Evolutionary conservation across 352 stramenopile species (phyloP).

Genomic region (Blastocystis hominis): DNA sequence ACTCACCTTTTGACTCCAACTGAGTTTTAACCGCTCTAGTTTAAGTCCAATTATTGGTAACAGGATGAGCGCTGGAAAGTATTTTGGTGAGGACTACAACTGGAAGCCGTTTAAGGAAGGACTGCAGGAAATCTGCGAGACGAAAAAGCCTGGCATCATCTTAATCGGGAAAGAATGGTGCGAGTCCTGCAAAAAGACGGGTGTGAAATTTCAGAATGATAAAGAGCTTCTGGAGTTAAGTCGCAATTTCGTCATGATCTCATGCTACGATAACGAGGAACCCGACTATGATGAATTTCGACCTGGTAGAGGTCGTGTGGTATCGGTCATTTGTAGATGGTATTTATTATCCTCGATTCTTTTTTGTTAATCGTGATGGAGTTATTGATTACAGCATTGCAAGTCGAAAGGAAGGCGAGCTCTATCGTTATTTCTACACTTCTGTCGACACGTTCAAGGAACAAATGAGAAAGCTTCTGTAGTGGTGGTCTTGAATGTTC

Average conservation of each 20-base stretch:
- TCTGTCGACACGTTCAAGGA: not conserved
- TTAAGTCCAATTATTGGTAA: not conserved
- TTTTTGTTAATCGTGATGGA: not conserved
- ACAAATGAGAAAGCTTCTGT: constrained; percentile 2
- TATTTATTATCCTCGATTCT: constrained; percentile 27
- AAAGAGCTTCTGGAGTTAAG: not conserved
- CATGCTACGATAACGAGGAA: constrained; percentile 15
- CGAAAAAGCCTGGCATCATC: constrained; percentile 21
- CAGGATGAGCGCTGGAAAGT: not conserved
- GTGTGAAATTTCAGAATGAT: not conserved
- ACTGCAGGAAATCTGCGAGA: not conserved
- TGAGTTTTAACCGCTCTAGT: not conserved
- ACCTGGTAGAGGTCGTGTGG: not conserved
- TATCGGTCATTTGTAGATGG: not conserved
- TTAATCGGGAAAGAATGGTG: constrained; percentile 41
- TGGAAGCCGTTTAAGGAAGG: constrained; percentile 18
- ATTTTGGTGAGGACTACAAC: not conserved
- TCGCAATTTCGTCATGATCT: constrained; percentile 33
- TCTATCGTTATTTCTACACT: constrained; percentile 48
- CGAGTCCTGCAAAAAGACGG: not conserved
- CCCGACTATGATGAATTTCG: constrained; percentile 23
- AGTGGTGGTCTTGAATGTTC: not conserved
- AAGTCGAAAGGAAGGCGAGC: not conserved
- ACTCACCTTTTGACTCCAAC: not conserved
- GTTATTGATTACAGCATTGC: constrained; percentile 29